Evolutionary conservation across 345 rosid species (phyloP), one percentile per base, ranked within the genome.

Genomic region (Brassica incana): DNA sequence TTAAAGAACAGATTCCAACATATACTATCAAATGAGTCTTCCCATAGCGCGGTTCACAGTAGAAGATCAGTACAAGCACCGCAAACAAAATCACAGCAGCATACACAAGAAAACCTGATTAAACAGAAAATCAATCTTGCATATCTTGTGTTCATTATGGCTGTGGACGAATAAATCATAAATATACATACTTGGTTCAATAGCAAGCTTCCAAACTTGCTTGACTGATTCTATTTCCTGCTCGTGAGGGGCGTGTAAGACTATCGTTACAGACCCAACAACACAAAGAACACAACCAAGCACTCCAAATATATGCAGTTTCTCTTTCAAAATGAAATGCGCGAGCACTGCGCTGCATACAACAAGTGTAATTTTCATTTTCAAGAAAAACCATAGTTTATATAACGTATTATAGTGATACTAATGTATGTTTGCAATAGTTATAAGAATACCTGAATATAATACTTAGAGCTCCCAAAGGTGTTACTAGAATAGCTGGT

Each of bases 401-500:
- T 69, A 40, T 50, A 54, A 29, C 36, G 10, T 48, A 61, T 12
- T 6, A 3, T 23, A 18, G 5, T 43, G 65, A 33, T 8, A 65
- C 67, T 56, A 45, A 36, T 62, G 6, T 30, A 27, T 5, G 36
- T 59, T 27, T 65, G 8, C 3, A 71, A 70, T 35, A 72, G 11
- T 38, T 14, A 32, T n/a, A 67, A 65, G n/a, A 77, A 74, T 82
- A 92, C 99, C 99, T 92, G 92, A 95, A 89, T 80, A 95, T 95
- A 72, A 95, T 95, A 77, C 99, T 95, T 66, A 95, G 76, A 50
- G 99, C 99, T 77, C 99, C 99, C 80, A 95, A 83, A 18, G 99
- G 99, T 10, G 99, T 95, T 38, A 95, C 99, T 6, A 95, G 88
- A 82, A 95, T 92, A 27, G 99, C 97, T 4, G 99, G 99, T 67